These are phyloP conservation scores for Penicillium hesseltinei DNA, from an alignment of 2,329 filamentous ascomycete genomes.

Conservation along the genomic window DNA sequence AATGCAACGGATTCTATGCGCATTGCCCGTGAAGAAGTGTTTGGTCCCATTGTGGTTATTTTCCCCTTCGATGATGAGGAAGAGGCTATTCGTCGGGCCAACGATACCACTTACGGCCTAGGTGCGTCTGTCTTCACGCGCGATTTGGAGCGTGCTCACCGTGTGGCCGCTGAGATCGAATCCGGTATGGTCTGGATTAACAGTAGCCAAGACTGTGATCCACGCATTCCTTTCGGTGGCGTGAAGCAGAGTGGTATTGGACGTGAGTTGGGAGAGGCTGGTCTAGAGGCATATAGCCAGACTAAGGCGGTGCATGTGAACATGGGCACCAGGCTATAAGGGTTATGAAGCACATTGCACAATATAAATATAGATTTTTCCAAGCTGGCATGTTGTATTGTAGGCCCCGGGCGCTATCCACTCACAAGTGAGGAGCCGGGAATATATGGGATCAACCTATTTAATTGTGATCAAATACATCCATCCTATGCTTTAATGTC, in stretches of 20 bases:
- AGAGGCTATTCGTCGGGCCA: conserved; percentile 40
- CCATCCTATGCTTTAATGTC: no score
- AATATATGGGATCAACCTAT: no score
- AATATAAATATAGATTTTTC: background rate
- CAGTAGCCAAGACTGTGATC: conserved; percentile 44
- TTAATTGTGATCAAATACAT: no score
- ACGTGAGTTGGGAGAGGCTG: conserved; percentile 46
- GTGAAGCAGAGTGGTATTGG: conserved; percentile 52
- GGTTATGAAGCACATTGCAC: background rate
- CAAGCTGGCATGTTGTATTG: background rate
- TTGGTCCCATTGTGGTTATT: conserved; percentile 46
- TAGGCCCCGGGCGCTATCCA: no score
- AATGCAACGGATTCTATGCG: conserved; percentile 37
- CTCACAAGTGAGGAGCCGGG: no score
- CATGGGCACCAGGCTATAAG: conserved; percentile 35
- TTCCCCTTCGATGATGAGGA: conserved; percentile 40
- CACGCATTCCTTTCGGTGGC: conserved; percentile 44
- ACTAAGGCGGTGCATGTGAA: conserved; percentile 45
- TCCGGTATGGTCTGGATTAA: conserved; percentile 50
- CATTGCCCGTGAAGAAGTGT: conserved; percentile 45
- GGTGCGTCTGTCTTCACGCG: conserved; percentile 45
- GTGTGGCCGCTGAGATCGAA: conserved; percentile 44
- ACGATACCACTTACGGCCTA: conserved; percentile 44
- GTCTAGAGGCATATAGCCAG: conserved; percentile 42
- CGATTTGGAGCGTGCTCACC: conserved; percentile 43